Evolutionary conservation across 139 green algal species (phyloP).

Genomic region (Ostreobium quekettii): DNA sequence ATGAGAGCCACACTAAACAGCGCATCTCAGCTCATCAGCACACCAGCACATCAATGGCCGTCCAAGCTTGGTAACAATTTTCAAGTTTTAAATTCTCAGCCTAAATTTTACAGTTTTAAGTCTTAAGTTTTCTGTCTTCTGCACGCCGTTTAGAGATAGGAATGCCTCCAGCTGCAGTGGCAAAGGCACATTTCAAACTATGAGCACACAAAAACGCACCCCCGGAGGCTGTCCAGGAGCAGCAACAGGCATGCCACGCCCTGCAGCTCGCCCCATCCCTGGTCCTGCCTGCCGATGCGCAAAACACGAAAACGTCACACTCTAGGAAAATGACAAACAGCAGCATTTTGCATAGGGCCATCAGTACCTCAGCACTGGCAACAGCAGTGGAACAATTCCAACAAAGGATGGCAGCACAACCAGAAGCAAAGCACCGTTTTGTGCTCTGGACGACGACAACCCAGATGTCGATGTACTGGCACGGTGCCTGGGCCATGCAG

Average conservation of each 20-base stretch:
- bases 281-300: conserved; percentile 63
- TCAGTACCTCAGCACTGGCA: too few relatives aligned
- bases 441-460: background rate
- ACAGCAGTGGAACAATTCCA: background rate
- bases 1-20: too few relatives aligned
- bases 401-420: background rate
- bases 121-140: too few relatives aligned
- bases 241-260: conserved; percentile 61
- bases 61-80: too few relatives aligned
- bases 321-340: background rate
- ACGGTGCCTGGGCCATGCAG: background rate
- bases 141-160: too few relatives aligned
- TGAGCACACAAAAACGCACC: conserved; percentile 28
- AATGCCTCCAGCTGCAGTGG: background rate
- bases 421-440: background rate
- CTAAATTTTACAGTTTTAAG: too few relatives aligned
- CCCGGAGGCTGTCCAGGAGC: conserved; percentile 62
- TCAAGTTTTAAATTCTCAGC: too few relatives aligned
- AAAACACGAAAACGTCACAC: background rate
- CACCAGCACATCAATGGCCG: too few relatives aligned
- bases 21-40: too few relatives aligned
- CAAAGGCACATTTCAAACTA: background rate
- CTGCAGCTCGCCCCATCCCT: conserved; percentile 70
- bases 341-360: background rate
- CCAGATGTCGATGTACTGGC: background rate